Percentiles rank a stretch among this genome's conserved stretches.
Evolutionary conservation across 345 rosid species (phyloP).

Genomic region (Dipteronia dyeriana): DNA sequence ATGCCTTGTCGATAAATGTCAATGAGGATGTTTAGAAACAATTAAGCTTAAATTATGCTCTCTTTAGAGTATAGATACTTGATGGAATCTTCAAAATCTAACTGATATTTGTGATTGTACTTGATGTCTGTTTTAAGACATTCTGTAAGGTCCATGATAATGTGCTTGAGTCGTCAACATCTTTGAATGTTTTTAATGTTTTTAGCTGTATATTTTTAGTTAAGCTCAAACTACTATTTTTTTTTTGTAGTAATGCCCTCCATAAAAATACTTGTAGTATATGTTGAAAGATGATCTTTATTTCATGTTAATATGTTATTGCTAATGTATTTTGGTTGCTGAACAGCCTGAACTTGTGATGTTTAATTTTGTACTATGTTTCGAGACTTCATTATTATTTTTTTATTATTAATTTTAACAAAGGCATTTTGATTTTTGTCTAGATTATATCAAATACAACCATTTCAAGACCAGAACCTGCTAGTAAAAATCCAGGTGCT

Average conservation of each 20-base stretch:
- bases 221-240: not conserved
- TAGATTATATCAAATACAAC: slow-evolving; percentile 96
- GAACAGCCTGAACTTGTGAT: not conserved
- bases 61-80: not conserved
- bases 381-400: not conserved
- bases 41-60: not conserved
- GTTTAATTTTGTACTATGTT: not conserved
- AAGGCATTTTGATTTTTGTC: slow-evolving; percentile 15
- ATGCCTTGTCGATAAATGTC: not conserved
- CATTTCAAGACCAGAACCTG: slow-evolving; percentile 80
- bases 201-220: not conserved
- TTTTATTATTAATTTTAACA: not conserved
- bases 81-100: not conserved
- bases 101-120: not conserved
- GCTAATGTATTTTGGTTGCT: not conserved
- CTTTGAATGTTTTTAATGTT: not conserved
- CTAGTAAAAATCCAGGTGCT: slow-evolving; percentile 51
- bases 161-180: not conserved
- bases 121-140: not conserved
- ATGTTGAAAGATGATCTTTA: slow-evolving; percentile 4
- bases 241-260: not conserved
- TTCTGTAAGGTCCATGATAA: not conserved
- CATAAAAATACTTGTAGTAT: not conserved
- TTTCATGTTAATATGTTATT: not conserved
- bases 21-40: not conserved